Evolutionary conservation across 2,329 filamentous ascomycete species (phyloP), one percentile per base, ranked within the genome.

Genomic region (Hypoxylon sp.): DNA sequence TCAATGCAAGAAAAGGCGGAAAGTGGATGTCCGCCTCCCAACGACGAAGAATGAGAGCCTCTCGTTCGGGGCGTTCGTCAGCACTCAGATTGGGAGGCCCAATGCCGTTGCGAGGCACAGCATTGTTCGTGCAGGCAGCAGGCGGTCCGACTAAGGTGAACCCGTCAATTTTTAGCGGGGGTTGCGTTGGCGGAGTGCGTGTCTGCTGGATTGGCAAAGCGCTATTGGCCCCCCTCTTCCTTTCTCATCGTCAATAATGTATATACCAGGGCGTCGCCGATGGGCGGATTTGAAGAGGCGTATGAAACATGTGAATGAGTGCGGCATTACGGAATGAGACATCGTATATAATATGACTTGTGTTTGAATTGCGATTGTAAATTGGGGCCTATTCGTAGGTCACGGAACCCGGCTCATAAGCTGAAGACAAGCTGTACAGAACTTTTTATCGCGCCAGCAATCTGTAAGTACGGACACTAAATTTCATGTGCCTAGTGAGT

Each of bases 101-200:
- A 50, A 57, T 37, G 56, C 17, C 37, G 58, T 53, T 29, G 42
- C 51, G 63, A 53, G 61, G 51, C 64, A 26, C 56, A 51, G 62
- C 50, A 37, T 48, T 58, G 35, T 31, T 69, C 39, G 63, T 66
- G 63, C 62, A 66, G 62, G 48, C 66, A 63, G 48, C 42, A 63
- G 53, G 63, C 44, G 48, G 44, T 31, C 47, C 29, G 47, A 64
- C 61, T 55, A 44, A 60, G 42, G 51, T 59, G 50, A 60, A 53
- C 35, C 54, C 31, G 58, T 48, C 44, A 48, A 55, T 64, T 60
- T 59, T 60, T 44, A 56, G 61, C 61, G 60, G 58, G 60, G 35
- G 31, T 39, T 31, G 60, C 14, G 46, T 39, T 47, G 31, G 46
- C 37, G 42, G 35, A 53, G 26, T 33, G 44, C 17, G 33, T 51